A percentile compares a stretch with the other conserved stretches of the same genome.
These are phyloP conservation scores for Linnemannia exigua DNA, from an alignment of 192 early-diverging fungal genomes.

Conservation along the genomic window DNA sequence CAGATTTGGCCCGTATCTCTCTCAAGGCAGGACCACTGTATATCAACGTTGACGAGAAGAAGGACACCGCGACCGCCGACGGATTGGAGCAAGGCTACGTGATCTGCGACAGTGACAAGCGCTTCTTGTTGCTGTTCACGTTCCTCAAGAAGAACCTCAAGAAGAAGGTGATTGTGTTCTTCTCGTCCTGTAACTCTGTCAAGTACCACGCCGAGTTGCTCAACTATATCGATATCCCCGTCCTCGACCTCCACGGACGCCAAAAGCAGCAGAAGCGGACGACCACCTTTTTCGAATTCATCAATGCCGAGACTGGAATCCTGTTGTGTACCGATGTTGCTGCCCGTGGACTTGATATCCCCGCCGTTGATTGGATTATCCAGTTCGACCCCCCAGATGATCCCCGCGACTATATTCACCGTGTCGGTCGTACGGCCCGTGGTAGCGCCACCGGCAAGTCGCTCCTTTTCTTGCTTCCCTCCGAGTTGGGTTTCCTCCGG, in stretches of 20 bases:
- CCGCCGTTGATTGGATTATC: conserved; percentile 99
- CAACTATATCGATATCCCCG: conserved; percentile 99
- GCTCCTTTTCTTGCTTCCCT: conserved; percentile 94
- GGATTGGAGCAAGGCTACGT: conserved; percentile 99
- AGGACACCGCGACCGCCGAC: conserved; percentile 95
- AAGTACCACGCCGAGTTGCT: conserved; percentile 98
- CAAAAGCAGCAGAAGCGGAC: conserved; percentile 99
- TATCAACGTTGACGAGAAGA: conserved; percentile 99
- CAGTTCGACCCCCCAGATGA: conserved; percentile 99
- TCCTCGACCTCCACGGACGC: conserved; percentile 95
- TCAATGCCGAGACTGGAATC: conserved; percentile 94
- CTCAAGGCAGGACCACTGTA: conserved; percentile 96
- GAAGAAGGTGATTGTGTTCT: conserved; percentile 99
- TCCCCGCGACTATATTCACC: conserved; percentile 96
- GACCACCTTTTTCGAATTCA: conserved; percentile 99
- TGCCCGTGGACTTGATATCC: conserved; percentile 97
- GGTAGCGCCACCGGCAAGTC: conserved; percentile 91
- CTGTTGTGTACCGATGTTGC: conserved; percentile 98
- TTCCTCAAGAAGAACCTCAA: conserved; percentile 97
- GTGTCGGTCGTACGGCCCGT: conserved; percentile 97
- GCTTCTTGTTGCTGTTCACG: conserved; percentile 98
- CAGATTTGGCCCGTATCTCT: conserved; percentile 98
- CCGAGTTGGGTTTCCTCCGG: conserved; percentile 94
- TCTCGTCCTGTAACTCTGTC: conserved; percentile 97
- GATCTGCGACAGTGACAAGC: conserved; percentile 90